Evolutionary conservation across 2,329 filamentous ascomycete species (phyloP), one percentile per base, ranked within the genome.

Genomic region (Lanzia echinophila): DNA sequence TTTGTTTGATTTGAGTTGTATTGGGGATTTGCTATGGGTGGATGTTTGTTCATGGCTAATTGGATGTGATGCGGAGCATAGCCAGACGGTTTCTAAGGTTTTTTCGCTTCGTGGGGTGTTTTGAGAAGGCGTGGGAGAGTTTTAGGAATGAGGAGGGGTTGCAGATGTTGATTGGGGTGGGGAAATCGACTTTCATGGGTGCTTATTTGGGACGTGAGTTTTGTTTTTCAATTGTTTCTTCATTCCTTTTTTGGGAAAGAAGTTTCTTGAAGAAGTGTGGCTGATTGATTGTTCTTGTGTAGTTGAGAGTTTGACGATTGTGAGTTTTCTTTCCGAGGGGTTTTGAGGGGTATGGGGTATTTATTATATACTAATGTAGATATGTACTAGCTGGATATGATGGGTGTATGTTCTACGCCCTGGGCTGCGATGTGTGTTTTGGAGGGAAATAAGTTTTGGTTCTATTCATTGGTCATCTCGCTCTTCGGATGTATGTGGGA

Each of bases 361-460:
- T 28, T 8, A 4, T 4, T 28, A 28, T 28, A 28, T 28, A 28
- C 24, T 28, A 28, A 28, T 28, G 24, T 8, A 28, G 8, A 28
- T 4, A 28, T 28, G 4, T 28, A 8, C 46, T 46, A 68, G 58
- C 56, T 71, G 24, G 71, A 77, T 45, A 67, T 80, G 12, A 83
- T 84, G 71, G 77, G 75, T 0, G 62, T 76, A 1, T 75, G 73
- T 36, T 64, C 62, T 1, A 70, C 70, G 1, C 45, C 65, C 0
- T 76, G 72, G 67, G 75, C 76, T 15, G 61, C 62, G n/a, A 61
- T 58, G 24, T 62, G 86, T 3, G 73, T 80, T 44, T 57, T 77
- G 20, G 83, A 89, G 69, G 80, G 79, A 0, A 81, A 87, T 69
- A 77, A 81, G 50, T 83, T 86, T 68, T 90, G 87, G 87, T 79